Percentiles rank a stretch among this genome's conserved stretches.
phyloP scores from a whole-genome alignment of 768 basidiomycete species.

The Leccinellum rugosiceps region DNA sequence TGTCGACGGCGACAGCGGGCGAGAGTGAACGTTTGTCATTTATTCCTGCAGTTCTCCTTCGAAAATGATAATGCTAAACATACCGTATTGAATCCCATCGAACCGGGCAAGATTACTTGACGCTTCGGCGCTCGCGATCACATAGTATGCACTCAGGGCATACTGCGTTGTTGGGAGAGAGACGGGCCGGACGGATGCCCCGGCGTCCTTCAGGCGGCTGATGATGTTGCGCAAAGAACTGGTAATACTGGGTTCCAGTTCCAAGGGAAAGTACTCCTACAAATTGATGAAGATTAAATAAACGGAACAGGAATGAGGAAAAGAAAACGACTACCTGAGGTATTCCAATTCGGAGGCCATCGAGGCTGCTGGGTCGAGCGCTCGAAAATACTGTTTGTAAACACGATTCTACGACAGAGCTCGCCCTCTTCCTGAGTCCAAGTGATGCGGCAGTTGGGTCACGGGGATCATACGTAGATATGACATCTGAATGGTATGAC shows the following conservation, averaged over 20 bases:
- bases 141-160: slow-evolving; percentile 91
- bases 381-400: neutral
- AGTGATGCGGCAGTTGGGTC: slow-evolving; percentile 72
- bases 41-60: neutral
- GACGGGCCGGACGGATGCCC: slow-evolving; percentile 69
- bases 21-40: neutral
- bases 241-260: slow-evolving; percentile 49
- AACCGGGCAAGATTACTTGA: slow-evolving; percentile 89
- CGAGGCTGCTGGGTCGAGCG: slow-evolving; percentile 26
- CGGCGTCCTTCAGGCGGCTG: slow-evolving; percentile 39
- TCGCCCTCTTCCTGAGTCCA: slow-evolving; percentile 35
- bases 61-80: slow-evolving; percentile 15
- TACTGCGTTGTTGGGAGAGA: slow-evolving; percentile 67
- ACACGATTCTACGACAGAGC: slow-evolving; percentile 23
- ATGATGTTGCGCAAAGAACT: slow-evolving; percentile 47
- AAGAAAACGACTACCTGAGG: slow-evolving; percentile 51
- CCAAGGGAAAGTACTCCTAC: slow-evolving; percentile 78
- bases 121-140: slow-evolving; percentile 92
- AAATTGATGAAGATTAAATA: neutral
- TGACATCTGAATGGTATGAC: slow-evolving; percentile 22
- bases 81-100: slow-evolving; percentile 85
- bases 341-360: slow-evolving; percentile 68
- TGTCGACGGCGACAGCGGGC: slow-evolving; percentile 20
- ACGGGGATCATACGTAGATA: slow-evolving; percentile 50
- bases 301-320: neutral